A percentile compares a stretch with the other conserved stretches of the same genome.
phyloP scores from a whole-genome alignment of 208 protist genomes.

The Tritrichomonas musculus region DNA sequence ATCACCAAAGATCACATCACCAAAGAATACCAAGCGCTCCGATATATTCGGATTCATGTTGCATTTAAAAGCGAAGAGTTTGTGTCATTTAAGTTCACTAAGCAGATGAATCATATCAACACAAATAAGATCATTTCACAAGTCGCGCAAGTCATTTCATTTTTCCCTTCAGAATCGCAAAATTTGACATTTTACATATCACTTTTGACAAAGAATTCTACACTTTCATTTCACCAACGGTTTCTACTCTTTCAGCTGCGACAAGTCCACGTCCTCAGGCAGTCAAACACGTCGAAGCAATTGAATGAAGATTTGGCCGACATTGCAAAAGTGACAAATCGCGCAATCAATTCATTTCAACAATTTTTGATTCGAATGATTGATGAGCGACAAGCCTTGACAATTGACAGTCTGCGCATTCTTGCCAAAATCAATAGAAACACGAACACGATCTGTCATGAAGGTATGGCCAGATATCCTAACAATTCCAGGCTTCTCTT shows the following conservation, averaged over 20 bases:
- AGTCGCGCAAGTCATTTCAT: neutral
- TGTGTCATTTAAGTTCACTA: neutral
- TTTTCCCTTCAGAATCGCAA: neutral
- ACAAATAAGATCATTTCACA: neutral
- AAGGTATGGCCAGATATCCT: slow-evolving; percentile 23
- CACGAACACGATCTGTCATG: neutral
- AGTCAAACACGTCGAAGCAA: neutral
- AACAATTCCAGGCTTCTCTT: neutral
- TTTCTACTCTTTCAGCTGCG: neutral
- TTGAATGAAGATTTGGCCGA: neutral
- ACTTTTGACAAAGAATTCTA: neutral
- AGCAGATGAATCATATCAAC: neutral
- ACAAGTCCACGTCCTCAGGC: neutral
- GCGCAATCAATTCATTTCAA: too few relatives aligned
- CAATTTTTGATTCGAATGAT: neutral
- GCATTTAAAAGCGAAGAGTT: neutral
- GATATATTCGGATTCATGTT: neutral
- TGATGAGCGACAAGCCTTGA: neutral
- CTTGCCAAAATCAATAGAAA: neutral
- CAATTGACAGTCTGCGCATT: neutral
- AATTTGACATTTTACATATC: neutral
- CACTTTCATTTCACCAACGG: neutral
- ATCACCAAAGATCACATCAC: too few relatives aligned
- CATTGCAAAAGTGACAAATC: neutral
- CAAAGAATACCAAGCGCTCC: neutral